Evolutionary conservation across 352 stramenopile genomes (phyloP).

Genomic region (Globisporangium viniferum): DNA sequence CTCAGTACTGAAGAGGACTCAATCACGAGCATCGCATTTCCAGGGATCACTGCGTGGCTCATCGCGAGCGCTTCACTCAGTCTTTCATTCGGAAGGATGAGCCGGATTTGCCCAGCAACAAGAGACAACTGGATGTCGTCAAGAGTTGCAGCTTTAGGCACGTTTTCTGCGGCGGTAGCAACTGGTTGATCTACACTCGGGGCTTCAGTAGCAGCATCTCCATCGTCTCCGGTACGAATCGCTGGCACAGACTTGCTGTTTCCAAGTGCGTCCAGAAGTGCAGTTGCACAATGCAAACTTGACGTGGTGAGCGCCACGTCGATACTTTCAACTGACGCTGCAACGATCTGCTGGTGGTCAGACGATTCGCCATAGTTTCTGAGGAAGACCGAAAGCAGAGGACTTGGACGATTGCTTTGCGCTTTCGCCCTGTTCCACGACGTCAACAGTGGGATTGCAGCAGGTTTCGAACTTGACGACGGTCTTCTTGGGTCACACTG

Average conservation of each 20-base stretch:
- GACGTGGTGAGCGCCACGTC: constrained; percentile 48
- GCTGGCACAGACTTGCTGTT: neutral
- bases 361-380: constrained; percentile 46
- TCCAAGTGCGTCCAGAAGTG: constrained; percentile 12
- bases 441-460: constrained; percentile 35
- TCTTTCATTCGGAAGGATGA: constrained; percentile 45
- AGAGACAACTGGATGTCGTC: constrained; percentile 41
- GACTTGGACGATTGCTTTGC: constrained; percentile 20
- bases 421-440: constrained; percentile 21
- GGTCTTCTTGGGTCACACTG: neutral
- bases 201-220: neutral
- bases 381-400: constrained; percentile 39
- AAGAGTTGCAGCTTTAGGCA: constrained; percentile 3
- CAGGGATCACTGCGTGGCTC: constrained; percentile 10
- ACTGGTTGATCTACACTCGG: neutral
- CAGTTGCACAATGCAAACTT: constrained; percentile 39
- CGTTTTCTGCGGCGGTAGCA: neutral
- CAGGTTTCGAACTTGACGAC: neutral
- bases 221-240: neutral
- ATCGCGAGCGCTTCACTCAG: constrained; percentile 30
- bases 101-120: constrained; percentile 40
- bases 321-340: constrained; percentile 40
- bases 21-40: constrained; percentile 41
- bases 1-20: constrained; percentile 45
- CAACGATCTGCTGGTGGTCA: constrained; percentile 26